phyloP scores from a whole-genome alignment of 352 stramenopile species.

The Poterioochromonas sp. region DNA sequence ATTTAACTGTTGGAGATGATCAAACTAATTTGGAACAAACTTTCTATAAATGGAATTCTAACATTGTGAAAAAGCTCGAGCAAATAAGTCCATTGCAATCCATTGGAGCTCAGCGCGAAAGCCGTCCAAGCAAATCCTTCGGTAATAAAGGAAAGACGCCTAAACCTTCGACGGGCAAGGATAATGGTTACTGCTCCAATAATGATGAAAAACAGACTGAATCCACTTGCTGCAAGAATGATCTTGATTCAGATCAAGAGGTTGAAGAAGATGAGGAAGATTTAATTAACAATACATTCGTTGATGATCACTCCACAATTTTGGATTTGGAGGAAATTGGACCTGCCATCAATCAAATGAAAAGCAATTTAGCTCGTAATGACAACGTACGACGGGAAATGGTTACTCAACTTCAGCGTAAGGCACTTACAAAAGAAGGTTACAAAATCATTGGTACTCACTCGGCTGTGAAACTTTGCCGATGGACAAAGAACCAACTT shows the following conservation, averaged over 20 bases:
- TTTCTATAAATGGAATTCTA: constrained; percentile 1
- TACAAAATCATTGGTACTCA: constrained; percentile 97
- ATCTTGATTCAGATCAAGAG: background rate
- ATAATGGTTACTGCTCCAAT: background rate
- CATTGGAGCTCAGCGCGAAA: background rate
- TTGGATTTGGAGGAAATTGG: constrained; percentile 73
- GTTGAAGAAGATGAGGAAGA: constrained; percentile 44
- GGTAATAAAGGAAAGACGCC: background rate
- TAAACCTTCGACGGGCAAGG: background rate
- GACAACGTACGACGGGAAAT: constrained; percentile 54
- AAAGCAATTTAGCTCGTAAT: constrained; percentile 60
- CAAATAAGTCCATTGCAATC: too few species aligned
- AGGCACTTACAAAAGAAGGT: constrained; percentile 88
- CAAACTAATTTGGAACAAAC: background rate
- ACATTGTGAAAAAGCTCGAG: background rate
- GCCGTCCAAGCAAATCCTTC: background rate
- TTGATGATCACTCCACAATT: constrained; percentile 40
- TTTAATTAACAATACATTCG: constrained; percentile 45
- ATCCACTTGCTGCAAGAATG: background rate
- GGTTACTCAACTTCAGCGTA: constrained; percentile 85
- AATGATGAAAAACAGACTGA: background rate
- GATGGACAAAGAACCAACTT: constrained; percentile 97
- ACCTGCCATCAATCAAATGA: constrained; percentile 55
- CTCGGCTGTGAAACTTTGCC: constrained; percentile 93
- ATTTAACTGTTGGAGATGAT: background rate